A percentile compares a stretch with the other conserved stretches of the same genome.
Conservation (phyloP, 495 filamentous ascomycete species). For the Massariosphaeria phaeospora region DNA sequence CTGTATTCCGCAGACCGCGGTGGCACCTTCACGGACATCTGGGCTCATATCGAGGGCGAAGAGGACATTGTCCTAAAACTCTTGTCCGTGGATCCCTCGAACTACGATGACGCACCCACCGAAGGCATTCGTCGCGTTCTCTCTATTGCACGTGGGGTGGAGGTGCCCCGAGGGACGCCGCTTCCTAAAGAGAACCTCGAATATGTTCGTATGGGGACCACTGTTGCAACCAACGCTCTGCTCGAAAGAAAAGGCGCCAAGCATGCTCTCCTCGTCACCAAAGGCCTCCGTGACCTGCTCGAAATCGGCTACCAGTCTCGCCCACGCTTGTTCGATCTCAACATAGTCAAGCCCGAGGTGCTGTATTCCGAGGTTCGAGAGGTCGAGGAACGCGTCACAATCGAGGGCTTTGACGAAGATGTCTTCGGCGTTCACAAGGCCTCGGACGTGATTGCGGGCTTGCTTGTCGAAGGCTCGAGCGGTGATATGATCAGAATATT, state of each 20-base stretch:
- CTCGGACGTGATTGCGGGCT: not conserved
- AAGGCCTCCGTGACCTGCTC: not conserved
- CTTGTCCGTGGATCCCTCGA: not conserved
- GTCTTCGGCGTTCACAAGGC: not conserved
- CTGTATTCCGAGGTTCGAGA: not conserved
- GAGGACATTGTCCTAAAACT: not conserved
- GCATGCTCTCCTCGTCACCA: not conserved
- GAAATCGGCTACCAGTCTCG: conserved; percentile 2
- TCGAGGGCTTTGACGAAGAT: not conserved
- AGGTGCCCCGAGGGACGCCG: not conserved
- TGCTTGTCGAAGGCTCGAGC: not conserved
- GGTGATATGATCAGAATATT: conserved; percentile 1
- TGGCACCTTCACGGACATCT: not conserved
- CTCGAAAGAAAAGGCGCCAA: conserved; percentile 1
- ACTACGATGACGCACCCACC: not conserved
- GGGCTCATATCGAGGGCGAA: not conserved
- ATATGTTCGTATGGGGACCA: not conserved
- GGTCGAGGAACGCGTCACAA: not conserved
- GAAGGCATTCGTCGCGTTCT: not conserved
- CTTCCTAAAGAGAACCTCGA: not conserved
- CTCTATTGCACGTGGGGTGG: not conserved
- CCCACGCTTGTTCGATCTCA: not conserved
- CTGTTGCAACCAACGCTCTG: not conserved
- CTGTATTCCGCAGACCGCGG: not conserved
- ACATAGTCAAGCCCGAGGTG: not conserved